Base-by-base conservation (phyloP, 2,329 filamentous ascomycete species). In the Sclerotinia subarctica region DNA sequence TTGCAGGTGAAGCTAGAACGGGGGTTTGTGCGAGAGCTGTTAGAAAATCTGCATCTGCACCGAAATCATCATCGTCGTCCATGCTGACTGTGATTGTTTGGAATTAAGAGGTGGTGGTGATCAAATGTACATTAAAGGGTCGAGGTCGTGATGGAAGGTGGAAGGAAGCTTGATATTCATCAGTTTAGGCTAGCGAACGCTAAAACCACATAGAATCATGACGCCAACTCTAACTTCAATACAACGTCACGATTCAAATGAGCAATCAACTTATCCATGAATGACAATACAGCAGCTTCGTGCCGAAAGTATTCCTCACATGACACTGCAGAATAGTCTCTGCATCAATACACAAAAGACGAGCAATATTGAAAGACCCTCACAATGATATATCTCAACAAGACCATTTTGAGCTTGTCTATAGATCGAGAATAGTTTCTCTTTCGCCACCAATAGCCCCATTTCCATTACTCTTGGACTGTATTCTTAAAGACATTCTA, bases 1-100 rank as follows among this genome's bases (percentile, higher is more conserved):
- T 68, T 52, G 70, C 54, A 3, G 67, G 73, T 62, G 71, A 67
- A 24, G 73, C 66, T 38, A 76, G 62, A 66, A 69, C 24, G 79
- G 74, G 53, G 5, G 83, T 80, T 11, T 84, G 82, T 42, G 84
- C 84, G 74, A 88, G 82, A 56, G 85, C 85, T 63, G 81, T 83
- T 3, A 87, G 76, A 49, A 88, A 82, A 66, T 84, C 85, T 21
- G 84, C 83, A 73, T 88, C 86, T 35, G 82, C 84, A 53, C 84
- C 85, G 69, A 84, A 87, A 63, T 79, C 77, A 59, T 87, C 85
- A 71, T 86, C 85, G 72, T 86, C 85, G 70, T 77, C 74, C 76
- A 77, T 77, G 46, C 35, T 35, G 21, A 35, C 24, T 7, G 44
- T 60, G 21, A 6, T 24, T 60, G 26, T 60, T 35, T 6, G 32